These are phyloP conservation scores for Yamadazyma tumulicola DNA, from an alignment of 805 yeast genomes.

Conservation along the genomic window DNA sequence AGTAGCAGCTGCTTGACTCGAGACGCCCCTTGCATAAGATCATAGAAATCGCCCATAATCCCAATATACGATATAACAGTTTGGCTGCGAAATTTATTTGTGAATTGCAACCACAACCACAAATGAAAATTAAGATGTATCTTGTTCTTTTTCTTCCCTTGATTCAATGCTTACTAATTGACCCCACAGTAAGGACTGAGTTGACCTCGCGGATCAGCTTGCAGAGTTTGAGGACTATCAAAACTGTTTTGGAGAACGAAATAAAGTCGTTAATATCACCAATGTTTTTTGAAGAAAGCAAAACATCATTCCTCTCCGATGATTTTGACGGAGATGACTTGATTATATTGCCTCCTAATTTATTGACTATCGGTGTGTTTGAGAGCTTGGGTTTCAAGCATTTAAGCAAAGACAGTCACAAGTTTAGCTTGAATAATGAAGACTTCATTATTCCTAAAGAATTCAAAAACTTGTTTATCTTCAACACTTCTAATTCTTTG, in stretches of 20 bases:
- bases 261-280: slow-evolving; percentile 11
- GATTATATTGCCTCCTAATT: slow-evolving; percentile 22
- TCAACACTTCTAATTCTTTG: slow-evolving; percentile 25
- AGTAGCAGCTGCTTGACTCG: no score
- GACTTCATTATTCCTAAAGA: slow-evolving; percentile 28
- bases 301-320: not conserved
- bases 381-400: slow-evolving; percentile 20
- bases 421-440: slow-evolving; percentile 8
- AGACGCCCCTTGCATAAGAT: no score
- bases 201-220: slow-evolving; percentile 6
- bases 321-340: slow-evolving; percentile 12
- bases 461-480: slow-evolving; percentile 34
- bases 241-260: slow-evolving; percentile 10
- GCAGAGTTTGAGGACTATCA: slow-evolving; percentile 11
- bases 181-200: slow-evolving; percentile 1
- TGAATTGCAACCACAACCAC: not conserved
- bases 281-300: not conserved
- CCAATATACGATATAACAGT: no score
- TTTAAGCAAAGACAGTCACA: slow-evolving; percentile 8
- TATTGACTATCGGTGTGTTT: slow-evolving; percentile 17
- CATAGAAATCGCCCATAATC: not conserved
- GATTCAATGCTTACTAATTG: slow-evolving; percentile 1
- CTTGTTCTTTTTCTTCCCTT: not conserved
- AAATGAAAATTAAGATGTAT: not conserved
- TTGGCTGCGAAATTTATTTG: slow-evolving; percentile 4